phyloP scores from a whole-genome alignment of 1,284 basidiomycete species.

The Malassezia restricta region DNA sequence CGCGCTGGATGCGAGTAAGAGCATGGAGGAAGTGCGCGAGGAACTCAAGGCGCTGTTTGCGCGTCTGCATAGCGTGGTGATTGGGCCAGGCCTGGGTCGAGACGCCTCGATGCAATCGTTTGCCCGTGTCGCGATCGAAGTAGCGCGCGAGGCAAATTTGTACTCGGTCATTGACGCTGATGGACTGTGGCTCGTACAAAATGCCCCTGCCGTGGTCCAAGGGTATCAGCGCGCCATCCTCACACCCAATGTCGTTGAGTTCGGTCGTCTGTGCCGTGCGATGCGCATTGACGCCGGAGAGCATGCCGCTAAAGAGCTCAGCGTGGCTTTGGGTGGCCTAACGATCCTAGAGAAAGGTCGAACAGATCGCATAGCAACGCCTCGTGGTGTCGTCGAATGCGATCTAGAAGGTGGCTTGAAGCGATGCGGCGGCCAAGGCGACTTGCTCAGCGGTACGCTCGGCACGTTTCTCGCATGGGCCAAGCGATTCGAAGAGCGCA shows the following conservation, averaged over 20 bases:
- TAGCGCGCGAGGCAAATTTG: constrained; percentile 56
- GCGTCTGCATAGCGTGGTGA: constrained; percentile 77
- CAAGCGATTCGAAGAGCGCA: constrained; percentile 71
- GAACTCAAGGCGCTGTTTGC: constrained; percentile 61
- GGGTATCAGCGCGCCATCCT: constrained; percentile 71
- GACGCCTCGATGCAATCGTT: constrained; percentile 76
- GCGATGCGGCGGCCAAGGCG: constrained; percentile 88
- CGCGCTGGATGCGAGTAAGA: constrained; percentile 52
- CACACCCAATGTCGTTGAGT: constrained; percentile 91
- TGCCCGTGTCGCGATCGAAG: constrained; percentile 49
- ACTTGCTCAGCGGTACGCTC: constrained; percentile 74
- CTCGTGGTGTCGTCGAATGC: constrained; percentile 42
- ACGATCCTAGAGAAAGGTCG: constrained; percentile 84
- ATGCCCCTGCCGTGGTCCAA: constrained; percentile 61
- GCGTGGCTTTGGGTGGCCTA: constrained; percentile 65
- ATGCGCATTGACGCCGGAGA: constrained; percentile 51
- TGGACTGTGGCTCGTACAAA: constrained; percentile 65
- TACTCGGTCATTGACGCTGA: constrained; percentile 90
- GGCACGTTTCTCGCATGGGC: constrained; percentile 89
- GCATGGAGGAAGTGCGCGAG: constrained; percentile 47
- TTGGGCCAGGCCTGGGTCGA: constrained; percentile 68
- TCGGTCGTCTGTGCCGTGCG: constrained; percentile 66
- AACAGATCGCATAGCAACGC: constrained; percentile 39
- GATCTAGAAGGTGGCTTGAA: constrained; percentile 70
- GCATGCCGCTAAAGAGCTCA: constrained; percentile 50